Conservation (phyloP, 2,329 filamentous ascomycete species). For the Nigrospora oryzae region DNA sequence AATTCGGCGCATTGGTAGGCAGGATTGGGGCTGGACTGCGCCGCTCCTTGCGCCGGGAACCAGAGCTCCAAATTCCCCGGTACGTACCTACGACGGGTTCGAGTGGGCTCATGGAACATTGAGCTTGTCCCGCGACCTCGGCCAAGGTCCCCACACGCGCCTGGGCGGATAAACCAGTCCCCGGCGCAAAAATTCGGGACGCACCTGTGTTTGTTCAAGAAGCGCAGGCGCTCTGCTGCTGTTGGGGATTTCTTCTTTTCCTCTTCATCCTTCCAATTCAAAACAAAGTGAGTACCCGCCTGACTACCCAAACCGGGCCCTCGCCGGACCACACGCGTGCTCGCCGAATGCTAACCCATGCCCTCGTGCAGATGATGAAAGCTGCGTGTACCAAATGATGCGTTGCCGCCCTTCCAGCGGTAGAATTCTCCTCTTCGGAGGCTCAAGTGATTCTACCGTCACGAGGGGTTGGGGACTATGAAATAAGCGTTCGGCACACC, state of each 20-base stretch:
- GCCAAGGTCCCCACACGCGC: no score
- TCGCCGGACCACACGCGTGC: constrained; percentile 3
- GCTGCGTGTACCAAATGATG: constrained; percentile 92
- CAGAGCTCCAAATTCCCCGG: no score
- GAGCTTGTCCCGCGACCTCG: no score
- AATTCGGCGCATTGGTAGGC: no score
- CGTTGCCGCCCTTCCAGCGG: constrained; percentile 56
- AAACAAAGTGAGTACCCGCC: constrained; percentile 68
- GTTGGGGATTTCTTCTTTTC: constrained; percentile 34
- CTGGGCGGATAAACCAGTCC: no score
- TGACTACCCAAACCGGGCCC: neutral
- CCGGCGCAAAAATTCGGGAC: no score
- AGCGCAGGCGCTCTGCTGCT: neutral
- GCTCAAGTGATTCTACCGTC: constrained; percentile 80
- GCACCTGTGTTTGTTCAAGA: neutral
- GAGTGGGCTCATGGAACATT: no score
- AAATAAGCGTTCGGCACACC: constrained; percentile 99
- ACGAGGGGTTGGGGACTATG: constrained; percentile 64
- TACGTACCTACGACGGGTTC: no score
- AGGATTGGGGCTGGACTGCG: no score
- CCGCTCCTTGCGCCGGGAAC: no score
- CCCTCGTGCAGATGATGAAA: constrained; percentile 87
- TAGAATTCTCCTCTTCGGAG: constrained; percentile 78
- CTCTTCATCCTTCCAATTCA: constrained; percentile 98
- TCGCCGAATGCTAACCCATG: constrained; percentile 18